A percentile compares a stretch with the other conserved stretches of the same genome.
Evolutionary conservation across 148 eudicot species (phyloP).

Genomic region (Camellia lanceoleosa): DNA sequence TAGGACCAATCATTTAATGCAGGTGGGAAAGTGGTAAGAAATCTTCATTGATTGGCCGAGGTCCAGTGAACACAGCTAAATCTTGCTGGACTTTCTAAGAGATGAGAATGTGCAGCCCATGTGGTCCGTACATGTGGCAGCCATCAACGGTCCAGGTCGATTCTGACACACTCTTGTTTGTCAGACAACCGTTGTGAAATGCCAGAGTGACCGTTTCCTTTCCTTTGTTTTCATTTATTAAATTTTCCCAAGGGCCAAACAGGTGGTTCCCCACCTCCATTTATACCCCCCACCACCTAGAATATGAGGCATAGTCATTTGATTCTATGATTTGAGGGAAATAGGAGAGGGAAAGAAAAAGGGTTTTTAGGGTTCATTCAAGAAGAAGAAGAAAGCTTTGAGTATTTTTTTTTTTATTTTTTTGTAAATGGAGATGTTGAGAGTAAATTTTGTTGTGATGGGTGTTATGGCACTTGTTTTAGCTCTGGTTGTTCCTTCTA

Average conservation of each 20-base stretch:
- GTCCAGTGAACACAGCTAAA: conserved; percentile 11
- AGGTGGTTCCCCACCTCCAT: background rate
- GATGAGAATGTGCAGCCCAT: conserved; percentile 5
- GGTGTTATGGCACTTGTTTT: background rate
- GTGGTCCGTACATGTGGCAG: conserved; percentile 7
- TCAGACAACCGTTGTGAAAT: background rate
- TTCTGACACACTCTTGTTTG: background rate
- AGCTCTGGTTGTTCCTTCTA: conserved; percentile 10
- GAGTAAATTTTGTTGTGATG: conserved; percentile 11
- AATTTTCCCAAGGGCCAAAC: background rate
- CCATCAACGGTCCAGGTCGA: background rate
- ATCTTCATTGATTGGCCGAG: background rate
- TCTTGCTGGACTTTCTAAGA: background rate
- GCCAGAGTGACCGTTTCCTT: conserved; percentile 1
- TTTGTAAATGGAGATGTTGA: background rate
- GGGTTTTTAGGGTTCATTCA: too few relatives aligned
- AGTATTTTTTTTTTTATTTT: background rate
- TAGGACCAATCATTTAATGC: background rate
- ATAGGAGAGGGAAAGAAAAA: background rate
- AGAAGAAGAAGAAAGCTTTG: background rate
- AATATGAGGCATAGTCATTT: background rate
- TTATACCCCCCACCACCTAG: background rate
- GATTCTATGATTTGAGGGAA: background rate
- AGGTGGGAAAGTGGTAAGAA: background rate
- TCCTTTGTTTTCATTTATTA: background rate